phyloP scores from a whole-genome alignment of 257 asterid species.

The Ballota nigra region DNA sequence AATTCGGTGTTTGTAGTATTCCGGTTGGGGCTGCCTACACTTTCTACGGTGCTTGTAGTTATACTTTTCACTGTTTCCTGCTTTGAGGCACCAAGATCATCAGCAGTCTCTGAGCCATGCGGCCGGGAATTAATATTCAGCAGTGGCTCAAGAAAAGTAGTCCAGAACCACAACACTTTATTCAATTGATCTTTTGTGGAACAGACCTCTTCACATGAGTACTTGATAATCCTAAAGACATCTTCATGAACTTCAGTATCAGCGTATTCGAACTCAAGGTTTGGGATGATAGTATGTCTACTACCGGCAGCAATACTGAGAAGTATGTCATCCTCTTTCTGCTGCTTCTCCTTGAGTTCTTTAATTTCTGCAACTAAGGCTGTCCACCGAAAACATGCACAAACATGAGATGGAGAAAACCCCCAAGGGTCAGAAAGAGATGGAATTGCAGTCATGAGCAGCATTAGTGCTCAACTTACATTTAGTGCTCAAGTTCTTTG shows the following conservation, averaged over 20 bases:
- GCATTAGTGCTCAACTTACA: slow-evolving; percentile 51
- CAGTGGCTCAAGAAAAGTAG: slow-evolving; percentile 80
- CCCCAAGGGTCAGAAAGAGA: not conserved
- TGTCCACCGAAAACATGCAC: slow-evolving; percentile 38
- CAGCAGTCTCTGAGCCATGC: slow-evolving; percentile 43
- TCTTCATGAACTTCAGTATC: slow-evolving; percentile 84
- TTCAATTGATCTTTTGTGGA: slow-evolving; percentile 82
- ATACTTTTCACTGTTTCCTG: slow-evolving; percentile 32
- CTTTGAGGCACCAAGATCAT: slow-evolving; percentile 50
- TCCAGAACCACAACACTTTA: slow-evolving; percentile 85
- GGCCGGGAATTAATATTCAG: slow-evolving; percentile 65
- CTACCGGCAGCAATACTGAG: slow-evolving; percentile 82
- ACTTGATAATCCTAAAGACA: slow-evolving; percentile 72
- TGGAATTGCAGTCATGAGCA: not conserved
- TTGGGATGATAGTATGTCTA: slow-evolving; percentile 61
- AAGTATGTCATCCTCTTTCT: slow-evolving; percentile 73
- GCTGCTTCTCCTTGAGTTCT: slow-evolving; percentile 80
- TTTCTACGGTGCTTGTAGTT: slow-evolving; percentile 42
- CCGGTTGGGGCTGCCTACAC: slow-evolving; percentile 58
- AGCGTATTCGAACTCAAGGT: slow-evolving; percentile 75
- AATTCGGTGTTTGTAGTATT: slow-evolving; percentile 41
- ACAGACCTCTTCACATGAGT: slow-evolving; percentile 94
- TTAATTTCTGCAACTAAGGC: slow-evolving; percentile 85
- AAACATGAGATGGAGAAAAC: slow-evolving; percentile 18
- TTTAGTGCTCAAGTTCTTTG: slow-evolving; percentile 89